phyloP scores from a whole-genome alignment of 345 rosid genomes.

The Diplotaxis tenuifolia region DNA sequence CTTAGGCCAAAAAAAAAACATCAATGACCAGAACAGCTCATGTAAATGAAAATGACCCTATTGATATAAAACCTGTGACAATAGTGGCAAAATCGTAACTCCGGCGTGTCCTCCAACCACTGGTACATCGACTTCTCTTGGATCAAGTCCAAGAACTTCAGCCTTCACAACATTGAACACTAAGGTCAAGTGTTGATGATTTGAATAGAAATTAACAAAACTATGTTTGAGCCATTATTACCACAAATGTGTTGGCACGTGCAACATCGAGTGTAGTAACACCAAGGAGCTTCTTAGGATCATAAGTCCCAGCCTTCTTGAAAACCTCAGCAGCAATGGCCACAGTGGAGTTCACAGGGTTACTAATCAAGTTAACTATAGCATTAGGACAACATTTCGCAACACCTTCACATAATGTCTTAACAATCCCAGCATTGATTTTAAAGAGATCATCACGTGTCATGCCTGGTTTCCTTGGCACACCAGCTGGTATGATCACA shows the following conservation, averaged over 20 bases:
- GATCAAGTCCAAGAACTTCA: slow-evolving; percentile 94
- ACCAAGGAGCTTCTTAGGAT: slow-evolving; percentile 76
- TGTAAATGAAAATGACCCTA: neutral
- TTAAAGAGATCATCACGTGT: slow-evolving; percentile 86
- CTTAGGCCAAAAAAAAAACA: slow-evolving; percentile 28
- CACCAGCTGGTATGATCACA: slow-evolving; percentile 85
- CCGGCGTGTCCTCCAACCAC: slow-evolving; percentile 99
- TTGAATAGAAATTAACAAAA: neutral
- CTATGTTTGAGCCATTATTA: slow-evolving; percentile 15
- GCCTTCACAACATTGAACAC: slow-evolving; percentile 51
- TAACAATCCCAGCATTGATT: slow-evolving; percentile 88
- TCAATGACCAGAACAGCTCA: neutral
- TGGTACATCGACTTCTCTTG: slow-evolving; percentile 91
- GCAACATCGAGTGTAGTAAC: slow-evolving; percentile 88
- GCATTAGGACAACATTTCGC: slow-evolving; percentile 73
- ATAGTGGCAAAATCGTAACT: slow-evolving; percentile 88
- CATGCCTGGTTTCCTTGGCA: slow-evolving; percentile 92
- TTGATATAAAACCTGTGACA: slow-evolving; percentile 63
- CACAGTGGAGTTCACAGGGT: slow-evolving; percentile 87
- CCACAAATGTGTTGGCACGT: slow-evolving; percentile 89
- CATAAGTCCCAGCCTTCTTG: slow-evolving; percentile 77
- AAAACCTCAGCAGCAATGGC: slow-evolving; percentile 81
- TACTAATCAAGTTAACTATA: slow-evolving; percentile 74
- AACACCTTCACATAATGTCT: slow-evolving; percentile 70
- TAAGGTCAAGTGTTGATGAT: neutral